Percentiles rank a stretch among this genome's conserved stretches.
Conservation (phyloP, 805 yeast genomes). For the Maudiozyma pseudohumilis region DNA sequence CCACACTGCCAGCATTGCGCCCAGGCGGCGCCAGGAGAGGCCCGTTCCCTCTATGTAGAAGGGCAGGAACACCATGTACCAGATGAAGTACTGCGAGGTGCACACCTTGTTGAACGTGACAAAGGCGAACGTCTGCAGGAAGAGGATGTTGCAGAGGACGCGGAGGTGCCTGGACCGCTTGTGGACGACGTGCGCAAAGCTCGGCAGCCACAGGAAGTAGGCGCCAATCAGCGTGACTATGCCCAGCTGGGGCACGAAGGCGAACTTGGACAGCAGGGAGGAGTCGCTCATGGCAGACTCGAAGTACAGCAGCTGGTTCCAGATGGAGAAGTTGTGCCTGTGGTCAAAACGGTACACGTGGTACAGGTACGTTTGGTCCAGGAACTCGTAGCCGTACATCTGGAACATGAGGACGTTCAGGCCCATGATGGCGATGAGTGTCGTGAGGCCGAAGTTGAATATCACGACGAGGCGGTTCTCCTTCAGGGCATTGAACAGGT, state of each 20-base stretch:
- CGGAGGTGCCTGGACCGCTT: neutral
- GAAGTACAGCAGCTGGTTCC: slow-evolving; percentile 64
- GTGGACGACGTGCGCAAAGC: slow-evolving; percentile 4
- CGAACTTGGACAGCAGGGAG: slow-evolving; percentile 33
- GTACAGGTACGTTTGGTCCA: slow-evolving; percentile 71
- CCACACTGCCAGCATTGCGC: slow-evolving; percentile 48
- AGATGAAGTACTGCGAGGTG: slow-evolving; percentile 91
- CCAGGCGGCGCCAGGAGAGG: slow-evolving; percentile 31
- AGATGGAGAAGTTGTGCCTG: slow-evolving; percentile 87
- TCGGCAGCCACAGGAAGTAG: slow-evolving; percentile 6
- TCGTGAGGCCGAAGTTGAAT: slow-evolving; percentile 30
- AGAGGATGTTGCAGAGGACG: slow-evolving; percentile 40
- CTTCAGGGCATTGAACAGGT: slow-evolving; percentile 7
- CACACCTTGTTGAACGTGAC: slow-evolving; percentile 73
- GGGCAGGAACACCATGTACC: slow-evolving; percentile 86
- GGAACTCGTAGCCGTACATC: slow-evolving; percentile 63
- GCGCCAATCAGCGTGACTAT: slow-evolving; percentile 21
- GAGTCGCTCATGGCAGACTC: slow-evolving; percentile 33
- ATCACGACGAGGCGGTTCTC: slow-evolving; percentile 23
- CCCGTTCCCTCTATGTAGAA: slow-evolving; percentile 46
- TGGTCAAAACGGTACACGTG: slow-evolving; percentile 82
- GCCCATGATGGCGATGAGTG: slow-evolving; percentile 35
- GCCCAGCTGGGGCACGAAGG: slow-evolving; percentile 75
- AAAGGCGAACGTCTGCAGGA: slow-evolving; percentile 70
- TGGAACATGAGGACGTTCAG: slow-evolving; percentile 54